Base-by-base conservation (phyloP, 2,329 filamentous ascomycete genomes). In the Bipolaris cookei region DNA sequence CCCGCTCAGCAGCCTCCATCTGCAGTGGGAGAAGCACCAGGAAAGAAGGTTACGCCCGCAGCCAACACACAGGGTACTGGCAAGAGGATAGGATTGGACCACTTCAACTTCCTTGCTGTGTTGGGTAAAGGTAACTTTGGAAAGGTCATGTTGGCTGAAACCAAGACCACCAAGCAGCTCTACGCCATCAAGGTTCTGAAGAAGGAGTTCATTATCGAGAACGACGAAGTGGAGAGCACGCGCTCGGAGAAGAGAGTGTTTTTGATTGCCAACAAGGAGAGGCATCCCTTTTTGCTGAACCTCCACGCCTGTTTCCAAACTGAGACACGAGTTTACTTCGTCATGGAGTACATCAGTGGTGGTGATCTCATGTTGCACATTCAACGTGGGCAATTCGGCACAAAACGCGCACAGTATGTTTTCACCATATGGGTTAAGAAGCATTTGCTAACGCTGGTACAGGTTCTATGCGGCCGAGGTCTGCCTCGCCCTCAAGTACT, bases 131-230 rank as follows among this genome's bases (percentile, higher is more conserved):
- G 95, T 81, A 99, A 99, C 80, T 99, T 99, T 74, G 95, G 95
- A 77, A 99, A 99, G 80, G 95, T 99, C 79, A 99, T 99, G 95
- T 82, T 99, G 77, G 95, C 95, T 2, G 96, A 99, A 80, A 97
- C 95, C 1, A 99, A 99, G 83, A 88, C 88, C 53, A 88, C 90
- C 8, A 91, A 93, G 77, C 90, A 94, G 76, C 83, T 99, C 6
- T 99, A 98, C 76, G 95, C 95, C 55, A 99, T 99, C 78, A 99
- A 99, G 80, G 95, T 99, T 35, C 81, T 99, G 67, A 99, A 99
- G 85, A 99, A 99, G 81, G 95, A 99, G 77, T 99, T 99, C 77
- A 99, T 99, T 74, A 99, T 99, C 61, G 96, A 99, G 76, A 97
- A 99, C 65, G 95, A 99, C 73, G 95, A 99, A 80, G 95, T 99